A percentile compares a stretch with the other conserved stretches of the same genome.
phyloP scores from a whole-genome alignment of 2,329 filamentous ascomycete species.

The Fragosphaeria purpurea region DNA sequence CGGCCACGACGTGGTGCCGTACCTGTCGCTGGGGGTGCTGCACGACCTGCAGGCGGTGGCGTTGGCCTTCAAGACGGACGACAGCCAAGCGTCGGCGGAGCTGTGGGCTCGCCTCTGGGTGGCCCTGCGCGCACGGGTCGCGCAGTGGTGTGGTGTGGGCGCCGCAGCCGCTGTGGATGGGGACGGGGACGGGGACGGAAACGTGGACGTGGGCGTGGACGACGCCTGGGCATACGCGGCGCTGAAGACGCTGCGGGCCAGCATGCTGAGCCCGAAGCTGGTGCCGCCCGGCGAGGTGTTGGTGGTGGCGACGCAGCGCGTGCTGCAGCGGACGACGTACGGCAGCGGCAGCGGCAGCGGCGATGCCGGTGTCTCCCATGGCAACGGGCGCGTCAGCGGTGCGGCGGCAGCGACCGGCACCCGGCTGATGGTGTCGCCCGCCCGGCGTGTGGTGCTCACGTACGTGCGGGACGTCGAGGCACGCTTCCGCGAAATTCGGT shows the following conservation, averaged over 20 bases:
- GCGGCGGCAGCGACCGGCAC: not conserved
- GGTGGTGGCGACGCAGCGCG: slow-evolving; percentile 56
- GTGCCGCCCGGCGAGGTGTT: slow-evolving; percentile 71
- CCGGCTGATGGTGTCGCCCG: slow-evolving; percentile 34
- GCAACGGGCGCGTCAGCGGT: too few species aligned
- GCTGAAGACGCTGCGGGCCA: slow-evolving; percentile 54
- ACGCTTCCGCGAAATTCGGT: slow-evolving; percentile 59
- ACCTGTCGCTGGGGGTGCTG: slow-evolving; percentile 61
- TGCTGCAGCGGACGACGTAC: slow-evolving; percentile 58
- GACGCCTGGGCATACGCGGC: slow-evolving; percentile 61
- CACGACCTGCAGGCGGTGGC: slow-evolving; percentile 67
- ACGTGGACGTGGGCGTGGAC: slow-evolving; percentile 30
- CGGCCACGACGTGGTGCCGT: slow-evolving; percentile 63
- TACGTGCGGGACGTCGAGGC: slow-evolving; percentile 63
- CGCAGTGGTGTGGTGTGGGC: slow-evolving; percentile 43
- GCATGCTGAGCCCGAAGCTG: slow-evolving; percentile 60
- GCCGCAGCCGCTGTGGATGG: slow-evolving; percentile 11
- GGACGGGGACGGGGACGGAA: not conserved
- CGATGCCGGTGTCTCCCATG: too few species aligned
- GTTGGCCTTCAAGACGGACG: slow-evolving; percentile 62
- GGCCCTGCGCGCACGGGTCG: slow-evolving; percentile 30
- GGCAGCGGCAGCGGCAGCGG: slow-evolving; percentile 23
- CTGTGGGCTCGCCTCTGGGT: slow-evolving; percentile 55
- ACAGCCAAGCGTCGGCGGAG: slow-evolving; percentile 55
- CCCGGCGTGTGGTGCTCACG: slow-evolving; percentile 57